Evolutionary conservation across 306 rosid species (phyloP).

Genomic region (Elaeagnus macrophylla): DNA sequence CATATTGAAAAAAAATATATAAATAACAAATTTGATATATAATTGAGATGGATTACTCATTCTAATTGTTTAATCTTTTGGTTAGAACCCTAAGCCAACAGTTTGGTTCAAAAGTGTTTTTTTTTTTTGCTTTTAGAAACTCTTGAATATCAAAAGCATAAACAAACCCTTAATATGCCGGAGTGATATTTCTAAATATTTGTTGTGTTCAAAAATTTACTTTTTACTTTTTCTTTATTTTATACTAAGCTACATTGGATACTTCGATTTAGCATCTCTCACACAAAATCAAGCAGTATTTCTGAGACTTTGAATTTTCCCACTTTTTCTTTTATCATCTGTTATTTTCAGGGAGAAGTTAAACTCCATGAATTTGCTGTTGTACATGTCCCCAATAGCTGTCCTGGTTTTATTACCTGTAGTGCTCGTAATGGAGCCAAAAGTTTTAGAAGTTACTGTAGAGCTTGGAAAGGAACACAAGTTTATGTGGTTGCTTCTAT

Average conservation of each 20-base stretch:
- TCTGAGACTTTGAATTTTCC: neutral
- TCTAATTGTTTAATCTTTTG: too few species aligned
- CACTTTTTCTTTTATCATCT: conserved; percentile 17
- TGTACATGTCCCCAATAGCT: conserved; percentile 94
- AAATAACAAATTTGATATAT: too few species aligned
- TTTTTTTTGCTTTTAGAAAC: too few species aligned
- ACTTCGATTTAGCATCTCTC: neutral
- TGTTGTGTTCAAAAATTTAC: too few species aligned
- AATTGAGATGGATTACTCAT: too few species aligned
- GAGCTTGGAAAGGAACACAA: conserved; percentile 64
- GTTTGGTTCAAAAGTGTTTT: too few species aligned
- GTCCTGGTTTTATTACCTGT: conserved; percentile 73
- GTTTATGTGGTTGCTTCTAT: conserved; percentile 83
- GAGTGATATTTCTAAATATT: too few species aligned
- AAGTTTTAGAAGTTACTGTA: conserved; percentile 49
- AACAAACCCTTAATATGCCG: too few species aligned
- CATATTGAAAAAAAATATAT: too few species aligned
- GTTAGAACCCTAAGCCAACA: too few species aligned
- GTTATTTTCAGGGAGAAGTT: conserved; percentile 70
- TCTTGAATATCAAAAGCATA: too few species aligned
- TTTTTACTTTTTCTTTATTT: too few species aligned
- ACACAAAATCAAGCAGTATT: neutral
- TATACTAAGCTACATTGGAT: neutral
- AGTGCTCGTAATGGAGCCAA: conserved; percentile 90
- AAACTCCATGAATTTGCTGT: conserved; percentile 94